Evolutionary conservation across 495 filamentous ascomycete species (phyloP).

Genomic region (Venustampulla echinocandica): DNA sequence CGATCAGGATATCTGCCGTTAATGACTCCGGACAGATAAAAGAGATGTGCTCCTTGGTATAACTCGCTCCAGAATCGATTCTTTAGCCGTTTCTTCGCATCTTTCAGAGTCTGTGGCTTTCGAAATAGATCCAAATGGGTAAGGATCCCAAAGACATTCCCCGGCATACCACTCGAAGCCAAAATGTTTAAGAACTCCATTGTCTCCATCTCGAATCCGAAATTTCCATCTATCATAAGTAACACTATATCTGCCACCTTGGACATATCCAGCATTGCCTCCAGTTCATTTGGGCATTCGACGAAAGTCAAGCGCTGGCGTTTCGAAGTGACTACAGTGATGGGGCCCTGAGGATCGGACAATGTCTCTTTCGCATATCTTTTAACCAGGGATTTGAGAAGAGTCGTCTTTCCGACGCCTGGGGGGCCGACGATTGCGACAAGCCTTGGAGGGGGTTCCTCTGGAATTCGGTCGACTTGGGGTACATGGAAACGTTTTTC

Average conservation of each 20-base stretch:
- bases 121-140: constrained; percentile 94
- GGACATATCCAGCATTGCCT: constrained; percentile 88
- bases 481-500: constrained; percentile 95
- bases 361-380: constrained; percentile 94
- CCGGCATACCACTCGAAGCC: constrained; percentile 86
- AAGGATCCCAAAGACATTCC: constrained; percentile 94
- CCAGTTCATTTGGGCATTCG: constrained; percentile 92
- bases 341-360: constrained; percentile 76
- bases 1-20: constrained; percentile 95
- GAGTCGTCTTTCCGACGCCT: constrained; percentile 56
- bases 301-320: constrained; percentile 86
- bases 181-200: constrained; percentile 98
- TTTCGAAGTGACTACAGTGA: constrained; percentile 93
- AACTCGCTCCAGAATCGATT: constrained; percentile 93
- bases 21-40: constrained; percentile 90
- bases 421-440: constrained; percentile 90
- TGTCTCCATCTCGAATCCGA: constrained; percentile 98
- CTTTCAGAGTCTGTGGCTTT: constrained; percentile 78
- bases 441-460: constrained; percentile 88
- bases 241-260: constrained; percentile 96
- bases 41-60: constrained; percentile 92
- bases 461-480: constrained; percentile 85
- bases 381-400: constrained; percentile 86
- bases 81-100: constrained; percentile 92
- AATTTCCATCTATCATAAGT: constrained; percentile 97